These are phyloP conservation scores for Pontederia crassipes DNA, from an alignment of 176 grass and related monocot species.

Conservation along the genomic window DNA sequence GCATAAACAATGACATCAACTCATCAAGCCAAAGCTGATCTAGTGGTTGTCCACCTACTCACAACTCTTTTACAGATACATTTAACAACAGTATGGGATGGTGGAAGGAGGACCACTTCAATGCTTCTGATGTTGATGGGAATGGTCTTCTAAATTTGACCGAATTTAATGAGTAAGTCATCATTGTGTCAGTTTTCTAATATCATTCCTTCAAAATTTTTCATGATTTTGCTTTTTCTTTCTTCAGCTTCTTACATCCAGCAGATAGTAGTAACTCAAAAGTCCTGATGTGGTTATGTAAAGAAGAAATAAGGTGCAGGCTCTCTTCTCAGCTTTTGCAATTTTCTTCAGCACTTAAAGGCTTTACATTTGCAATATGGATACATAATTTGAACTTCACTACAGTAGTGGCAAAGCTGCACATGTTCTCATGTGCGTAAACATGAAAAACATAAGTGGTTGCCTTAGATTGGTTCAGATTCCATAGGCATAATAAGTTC, in stretches of 20 bases:
- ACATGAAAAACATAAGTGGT: too few species aligned
- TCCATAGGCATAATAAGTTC: too few species aligned
- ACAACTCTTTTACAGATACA: background rate
- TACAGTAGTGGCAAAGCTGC: background rate
- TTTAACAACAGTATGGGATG: conserved; percentile 30
- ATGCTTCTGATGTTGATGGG: conserved; percentile 58
- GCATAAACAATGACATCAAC: too few species aligned
- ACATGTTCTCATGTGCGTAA: too few species aligned
- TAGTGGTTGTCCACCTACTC: background rate
- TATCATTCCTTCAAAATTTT: background rate
- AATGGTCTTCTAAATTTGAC: conserved; percentile 60
- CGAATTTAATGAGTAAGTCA: conserved; percentile 70
- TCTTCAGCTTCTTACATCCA: conserved; percentile 69
- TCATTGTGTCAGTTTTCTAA: background rate
- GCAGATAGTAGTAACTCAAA: conserved; percentile 63
- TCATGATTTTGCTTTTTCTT: conserved; percentile 12
- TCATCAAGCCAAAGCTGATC: background rate
- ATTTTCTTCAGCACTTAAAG: conserved; percentile 4
- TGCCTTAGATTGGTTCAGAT: too few species aligned
- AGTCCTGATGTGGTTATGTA: conserved; percentile 57
- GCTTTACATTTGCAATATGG: conserved; percentile 11
- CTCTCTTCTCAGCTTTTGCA: conserved; percentile 9
- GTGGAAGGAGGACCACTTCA: conserved; percentile 87
- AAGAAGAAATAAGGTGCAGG: conserved; percentile 63
- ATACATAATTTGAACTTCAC: conserved; percentile 7